Conservation (phyloP, 495 filamentous ascomycete genomes). For the Aspergillus ostianus region DNA sequence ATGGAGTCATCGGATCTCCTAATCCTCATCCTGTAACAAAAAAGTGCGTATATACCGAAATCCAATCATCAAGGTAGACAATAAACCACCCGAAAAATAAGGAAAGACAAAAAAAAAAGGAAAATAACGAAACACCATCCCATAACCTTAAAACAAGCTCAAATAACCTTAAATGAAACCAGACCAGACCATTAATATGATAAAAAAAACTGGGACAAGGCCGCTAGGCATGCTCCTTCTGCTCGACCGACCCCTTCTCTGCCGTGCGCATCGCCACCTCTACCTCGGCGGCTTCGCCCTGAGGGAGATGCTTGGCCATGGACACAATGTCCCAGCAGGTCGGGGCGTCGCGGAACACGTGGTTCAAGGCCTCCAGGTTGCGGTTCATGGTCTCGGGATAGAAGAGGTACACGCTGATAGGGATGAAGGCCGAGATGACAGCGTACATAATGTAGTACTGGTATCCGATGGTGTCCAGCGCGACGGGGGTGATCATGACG, state of each 20-base stretch:
- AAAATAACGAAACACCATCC: background rate
- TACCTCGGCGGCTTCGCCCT: slow-evolving; percentile 25
- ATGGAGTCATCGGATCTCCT: too few relatives aligned
- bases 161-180: too few relatives aligned
- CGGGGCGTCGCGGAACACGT: slow-evolving; percentile 59
- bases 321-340: slow-evolving; percentile 32
- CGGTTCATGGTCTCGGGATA: slow-evolving; percentile 67
- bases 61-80: too few relatives aligned
- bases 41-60: too few relatives aligned
- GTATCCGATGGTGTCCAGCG: slow-evolving; percentile 34
- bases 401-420: slow-evolving; percentile 58
- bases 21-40: too few relatives aligned
- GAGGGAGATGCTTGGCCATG: slow-evolving; percentile 31
- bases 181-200: background rate
- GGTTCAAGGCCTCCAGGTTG: slow-evolving; percentile 64
- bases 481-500: slow-evolving; percentile 56
- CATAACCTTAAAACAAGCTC: too few relatives aligned
- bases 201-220: background rate
- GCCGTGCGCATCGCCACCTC: slow-evolving; percentile 4
- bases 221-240: slow-evolving; percentile 10
- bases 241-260: slow-evolving; percentile 14
- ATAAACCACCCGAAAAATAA: too few relatives aligned
- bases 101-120: background rate
- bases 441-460: slow-evolving; percentile 40
- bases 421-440: slow-evolving; percentile 33